Conservation (phyloP, 768 basidiomycete species). For the Termitomyces sp. region DNA sequence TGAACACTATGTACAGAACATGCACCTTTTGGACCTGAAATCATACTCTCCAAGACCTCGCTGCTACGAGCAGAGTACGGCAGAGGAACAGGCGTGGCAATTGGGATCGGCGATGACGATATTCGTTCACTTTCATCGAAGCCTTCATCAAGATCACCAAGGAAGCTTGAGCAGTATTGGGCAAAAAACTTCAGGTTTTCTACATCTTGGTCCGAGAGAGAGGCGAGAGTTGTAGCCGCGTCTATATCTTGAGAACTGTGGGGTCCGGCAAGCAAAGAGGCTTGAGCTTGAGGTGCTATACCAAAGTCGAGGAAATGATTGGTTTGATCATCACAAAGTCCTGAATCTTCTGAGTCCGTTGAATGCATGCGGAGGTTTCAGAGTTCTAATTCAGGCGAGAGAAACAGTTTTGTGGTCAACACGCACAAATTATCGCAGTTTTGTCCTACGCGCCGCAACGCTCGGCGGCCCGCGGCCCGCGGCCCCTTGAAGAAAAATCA, state of each 20-base stretch:
- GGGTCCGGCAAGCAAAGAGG: not conserved
- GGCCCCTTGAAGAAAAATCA: not conserved
- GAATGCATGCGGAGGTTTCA: not conserved
- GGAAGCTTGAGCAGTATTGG: conserved; percentile 1
- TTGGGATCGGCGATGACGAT: conserved; percentile 11
- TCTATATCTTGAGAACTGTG: not conserved
- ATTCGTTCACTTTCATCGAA: not conserved
- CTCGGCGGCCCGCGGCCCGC: too few species aligned
- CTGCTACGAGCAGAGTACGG: conserved; percentile 28
- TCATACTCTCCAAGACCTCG: conserved; percentile 29
- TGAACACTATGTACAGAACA: not conserved
- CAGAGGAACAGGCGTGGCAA: conserved; percentile 30
- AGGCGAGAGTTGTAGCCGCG: not conserved
- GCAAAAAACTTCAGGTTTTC: conserved; percentile 7
- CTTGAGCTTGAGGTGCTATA: not conserved
- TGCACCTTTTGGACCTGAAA: conserved; percentile 25
- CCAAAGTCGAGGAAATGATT: not conserved
- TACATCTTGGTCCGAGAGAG: not conserved
- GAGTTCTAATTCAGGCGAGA: not conserved
- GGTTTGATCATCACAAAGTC: not conserved
- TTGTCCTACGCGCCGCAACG: not conserved
- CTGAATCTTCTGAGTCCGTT: not conserved
- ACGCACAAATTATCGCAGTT: not conserved
- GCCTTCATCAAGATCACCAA: not conserved
- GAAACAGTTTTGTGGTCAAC: not conserved